Base-by-base conservation (phyloP, 1,284 basidiomycete species). In the Megacollybia platyphylla region DNA sequence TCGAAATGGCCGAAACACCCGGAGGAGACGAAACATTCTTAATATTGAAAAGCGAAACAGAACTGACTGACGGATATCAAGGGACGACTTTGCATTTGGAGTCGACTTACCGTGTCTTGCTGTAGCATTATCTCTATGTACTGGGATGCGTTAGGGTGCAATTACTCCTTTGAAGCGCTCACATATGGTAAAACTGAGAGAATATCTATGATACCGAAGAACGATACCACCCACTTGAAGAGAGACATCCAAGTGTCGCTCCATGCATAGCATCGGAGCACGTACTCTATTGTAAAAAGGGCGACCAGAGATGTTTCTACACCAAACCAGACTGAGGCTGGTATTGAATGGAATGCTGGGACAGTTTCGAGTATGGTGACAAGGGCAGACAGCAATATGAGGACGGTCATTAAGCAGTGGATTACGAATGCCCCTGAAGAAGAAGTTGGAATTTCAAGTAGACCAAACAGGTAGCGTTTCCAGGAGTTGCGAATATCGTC, bases 31-130 rank as follows among this genome's bases (percentile, higher is more conserved):
- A 57, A 90, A 88, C 57, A 86, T 88, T 31, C 81, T 68, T 40
- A 86, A 65, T 46, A 92, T 92, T 1, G 87, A 89, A 59, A 92
- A 93, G 18, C 89, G 74, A 62, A 92, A 92, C 44, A 89, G 66
- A 31, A 84, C 80, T 8, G 85, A 79, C 82, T 87, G 50, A 3
- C 20, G 28, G 17, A 37, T 48, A 24, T 39, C 42, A 17, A 24
- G 27, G 42, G 35, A 29, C 41, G 30, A 36, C 35, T 41, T 31
- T 27, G 18, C 26, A 46, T 30, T 10, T 15, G 30, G 29, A 27
- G 26, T 15, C 5, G 24, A 64, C 79, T 46, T 54, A 87, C 85
- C 1, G 87, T 92, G 58, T 93, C 89, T 62, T 89, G 79, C 38
- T 76, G 77, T n/a, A 89, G 55, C 13, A 83, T 63, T 41, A 91